phyloP scores from a whole-genome alignment of 805 yeast genomes.

The Ascoidea rubescens region DNA sequence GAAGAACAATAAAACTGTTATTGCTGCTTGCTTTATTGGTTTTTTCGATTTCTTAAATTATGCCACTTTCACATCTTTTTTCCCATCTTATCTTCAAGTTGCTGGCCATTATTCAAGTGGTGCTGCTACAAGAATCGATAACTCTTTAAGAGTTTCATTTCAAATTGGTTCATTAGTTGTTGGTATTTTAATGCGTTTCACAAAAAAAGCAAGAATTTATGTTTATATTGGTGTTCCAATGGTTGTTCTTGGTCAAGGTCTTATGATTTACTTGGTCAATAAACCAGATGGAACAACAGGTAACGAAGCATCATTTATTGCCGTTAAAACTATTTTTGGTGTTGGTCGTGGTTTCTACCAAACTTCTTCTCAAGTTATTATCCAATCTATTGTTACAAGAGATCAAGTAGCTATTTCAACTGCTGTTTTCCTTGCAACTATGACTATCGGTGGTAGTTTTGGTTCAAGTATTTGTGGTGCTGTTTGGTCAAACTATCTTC shows the following conservation, averaged over 20 bases:
- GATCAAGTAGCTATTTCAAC: slow-evolving; percentile 19
- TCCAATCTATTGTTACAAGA: slow-evolving; percentile 18
- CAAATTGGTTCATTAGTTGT: slow-evolving; percentile 16
- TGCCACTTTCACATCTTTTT: slow-evolving; percentile 15
- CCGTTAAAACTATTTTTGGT: slow-evolving; percentile 17
- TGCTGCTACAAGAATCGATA: slow-evolving; percentile 18
- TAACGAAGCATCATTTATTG: slow-evolving; percentile 10
- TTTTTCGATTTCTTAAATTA: slow-evolving; percentile 16
- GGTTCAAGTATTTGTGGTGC: slow-evolving; percentile 18
- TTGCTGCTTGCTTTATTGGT: slow-evolving; percentile 12
- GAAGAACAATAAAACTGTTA: slow-evolving; percentile 11
- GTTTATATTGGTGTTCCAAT: slow-evolving; percentile 14
- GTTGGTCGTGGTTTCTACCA: slow-evolving; percentile 17
- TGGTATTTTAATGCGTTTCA: slow-evolving; percentile 18
- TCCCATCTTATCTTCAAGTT: slow-evolving; percentile 17
- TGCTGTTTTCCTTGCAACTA: slow-evolving; percentile 17
- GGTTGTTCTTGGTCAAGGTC: slow-evolving; percentile 15
- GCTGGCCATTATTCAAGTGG: slow-evolving; percentile 18
- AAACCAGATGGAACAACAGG: slow-evolving; percentile 10
- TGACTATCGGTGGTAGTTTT: slow-evolving; percentile 17
- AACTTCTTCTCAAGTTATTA: slow-evolving; percentile 15
- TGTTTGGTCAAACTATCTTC: slow-evolving; percentile 16
- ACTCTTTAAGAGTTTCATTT: slow-evolving; percentile 17
- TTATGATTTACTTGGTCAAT: slow-evolving; percentile 15
- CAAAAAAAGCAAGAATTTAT: slow-evolving; percentile 16